phyloP scores from a whole-genome alignment of 345 rosid genomes.

The Luvunga scandens region DNA sequence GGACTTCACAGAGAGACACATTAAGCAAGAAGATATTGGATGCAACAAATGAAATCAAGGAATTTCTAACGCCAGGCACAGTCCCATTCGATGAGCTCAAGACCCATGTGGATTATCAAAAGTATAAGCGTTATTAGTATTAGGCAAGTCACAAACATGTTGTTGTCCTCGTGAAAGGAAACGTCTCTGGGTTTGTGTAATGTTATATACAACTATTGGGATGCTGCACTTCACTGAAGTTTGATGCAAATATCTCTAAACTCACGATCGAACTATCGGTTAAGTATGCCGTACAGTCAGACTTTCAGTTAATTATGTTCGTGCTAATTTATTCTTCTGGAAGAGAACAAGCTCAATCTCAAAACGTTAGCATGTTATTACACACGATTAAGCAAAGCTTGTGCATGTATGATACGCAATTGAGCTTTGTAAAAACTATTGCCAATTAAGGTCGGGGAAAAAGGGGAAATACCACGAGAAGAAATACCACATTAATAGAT shows the following conservation, averaged over 20 bases:
- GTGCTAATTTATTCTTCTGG: not conserved
- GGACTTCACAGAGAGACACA: slow-evolving; percentile 23
- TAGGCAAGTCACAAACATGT: not conserved
- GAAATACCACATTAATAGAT: not conserved
- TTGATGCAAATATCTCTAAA: not conserved
- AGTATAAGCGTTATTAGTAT: not conserved
- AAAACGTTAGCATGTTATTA: not conserved
- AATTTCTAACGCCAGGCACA: slow-evolving; percentile 13
- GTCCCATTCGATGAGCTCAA: slow-evolving; percentile 17
- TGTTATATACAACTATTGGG: not conserved
- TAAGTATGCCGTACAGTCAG: too few relatives aligned
- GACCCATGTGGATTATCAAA: slow-evolving; percentile 2
- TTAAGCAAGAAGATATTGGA: slow-evolving; percentile 32
- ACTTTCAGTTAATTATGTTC: not conserved
- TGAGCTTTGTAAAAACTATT: not conserved
- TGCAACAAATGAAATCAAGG: slow-evolving; percentile 2
- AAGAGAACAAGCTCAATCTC: not conserved
- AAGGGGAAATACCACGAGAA: not conserved
- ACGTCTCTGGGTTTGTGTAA: not conserved
- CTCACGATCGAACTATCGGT: too few relatives aligned
- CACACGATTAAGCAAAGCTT: not conserved
- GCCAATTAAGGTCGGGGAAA: not conserved
- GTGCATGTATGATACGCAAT: not conserved
- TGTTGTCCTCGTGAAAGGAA: not conserved
- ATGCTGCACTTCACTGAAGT: not conserved